Evolutionary conservation across 257 asterid species (phyloP), one percentile per base, ranked within the genome.

Genomic region (Solanum infundibuliforme): DNA sequence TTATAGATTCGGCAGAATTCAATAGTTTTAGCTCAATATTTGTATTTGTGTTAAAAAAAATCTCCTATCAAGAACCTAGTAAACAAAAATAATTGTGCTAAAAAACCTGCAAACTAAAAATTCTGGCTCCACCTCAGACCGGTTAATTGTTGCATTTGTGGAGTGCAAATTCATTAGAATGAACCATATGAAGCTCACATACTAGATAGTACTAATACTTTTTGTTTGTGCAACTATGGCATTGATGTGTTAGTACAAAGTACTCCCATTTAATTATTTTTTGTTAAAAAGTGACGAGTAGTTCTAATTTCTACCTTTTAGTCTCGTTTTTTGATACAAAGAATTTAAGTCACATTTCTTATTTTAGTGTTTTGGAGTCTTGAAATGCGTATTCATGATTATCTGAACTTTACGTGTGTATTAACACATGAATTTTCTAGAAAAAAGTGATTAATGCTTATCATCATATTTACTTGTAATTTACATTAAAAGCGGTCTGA

Each of bases 391-490:
- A 48, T 48, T 48, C 58, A 48, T 48, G 66, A 58, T 20, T 58
- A 58, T 58, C 2, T 58, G 5, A 20, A 23, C n/a, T 58, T 58
- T 58, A 0, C 0, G 11, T 0, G 25, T 58, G 66, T 55, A 1
- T 20, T 18, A 7, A 2, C 65, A 1, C 4, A 55, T 55, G 65
- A 55, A 18, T 55, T 55, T 18, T 7, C 9, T 55, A 7, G 23
- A 55, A 18, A 18, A 55, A 18, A 3, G 8, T 18, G 65, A 55
- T 55, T 18, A 55, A 18, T 18, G 65, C 9, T 18, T 55, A 3
- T 16, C n/a, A n/a, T n/a, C 27, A 60, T 23, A 5, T 62, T 23
- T 62, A 9, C 27, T 23, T 62, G 8, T 65, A 65, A 5, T 25
- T 65, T 65, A 25, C 34, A 0, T 10, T 25, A 65, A 11, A 65